Conservation (phyloP, 169 alveolate genomes). For the Plasmodium gonderi region DNA sequence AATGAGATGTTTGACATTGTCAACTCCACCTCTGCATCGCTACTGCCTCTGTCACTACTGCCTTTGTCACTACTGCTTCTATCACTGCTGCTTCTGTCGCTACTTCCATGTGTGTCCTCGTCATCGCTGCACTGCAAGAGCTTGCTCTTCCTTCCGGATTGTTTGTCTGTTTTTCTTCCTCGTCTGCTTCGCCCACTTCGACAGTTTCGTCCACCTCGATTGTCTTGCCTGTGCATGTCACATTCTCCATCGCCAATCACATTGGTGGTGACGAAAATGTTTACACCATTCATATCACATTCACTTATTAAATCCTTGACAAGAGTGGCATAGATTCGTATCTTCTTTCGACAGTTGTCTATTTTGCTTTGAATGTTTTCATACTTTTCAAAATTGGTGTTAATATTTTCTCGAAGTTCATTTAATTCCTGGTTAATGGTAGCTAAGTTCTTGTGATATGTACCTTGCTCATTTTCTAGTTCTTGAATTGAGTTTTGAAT, state of each 20-base stretch:
- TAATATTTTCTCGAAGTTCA: constrained; percentile 18
- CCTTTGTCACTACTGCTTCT: background rate
- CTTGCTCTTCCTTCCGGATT: constrained; percentile 27
- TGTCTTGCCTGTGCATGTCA: background rate
- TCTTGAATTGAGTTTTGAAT: background rate
- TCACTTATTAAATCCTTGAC: constrained; percentile 35
- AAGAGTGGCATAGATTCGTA: constrained; percentile 21
- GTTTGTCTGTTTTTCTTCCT: background rate
- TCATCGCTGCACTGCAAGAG: background rate
- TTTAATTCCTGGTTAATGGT: constrained; percentile 40
- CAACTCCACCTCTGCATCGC: background rate
- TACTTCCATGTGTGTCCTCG: background rate
- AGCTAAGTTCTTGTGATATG: constrained; percentile 3
- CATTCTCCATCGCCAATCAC: background rate
- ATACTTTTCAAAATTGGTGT: constrained; percentile 24
- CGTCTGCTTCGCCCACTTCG: background rate
- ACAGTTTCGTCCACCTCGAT: background rate
- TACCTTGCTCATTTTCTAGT: background rate
- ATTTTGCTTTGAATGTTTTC: constrained; percentile 32
- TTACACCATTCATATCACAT: constrained; percentile 51
- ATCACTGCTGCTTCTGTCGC: background rate
- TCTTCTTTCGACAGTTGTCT: constrained; percentile 18
- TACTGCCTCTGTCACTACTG: background rate
- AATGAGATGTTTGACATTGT: constrained; percentile 63
- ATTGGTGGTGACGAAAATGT: constrained; percentile 1